These are phyloP conservation scores for Phylloboletellus chloephorus DNA, from an alignment of 1,284 basidiomycete genomes.

Conservation along the genomic window DNA sequence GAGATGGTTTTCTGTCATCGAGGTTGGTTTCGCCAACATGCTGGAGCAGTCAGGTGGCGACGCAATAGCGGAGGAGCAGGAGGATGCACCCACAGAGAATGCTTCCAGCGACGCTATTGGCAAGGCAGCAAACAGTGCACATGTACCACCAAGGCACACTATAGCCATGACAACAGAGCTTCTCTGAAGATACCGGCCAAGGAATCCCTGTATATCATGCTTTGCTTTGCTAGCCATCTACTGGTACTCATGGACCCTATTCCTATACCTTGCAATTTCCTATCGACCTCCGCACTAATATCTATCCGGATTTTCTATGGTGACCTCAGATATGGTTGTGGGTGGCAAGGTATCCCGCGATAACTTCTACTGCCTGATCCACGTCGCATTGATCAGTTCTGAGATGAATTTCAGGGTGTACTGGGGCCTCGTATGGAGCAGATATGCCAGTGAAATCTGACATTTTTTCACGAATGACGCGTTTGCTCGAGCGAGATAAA, in stretches of 20 bases:
- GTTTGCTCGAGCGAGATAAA: neutral
- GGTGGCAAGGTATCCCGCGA: constrained; percentile 76
- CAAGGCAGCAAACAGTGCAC: constrained; percentile 9
- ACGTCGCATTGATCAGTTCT: constrained; percentile 82
- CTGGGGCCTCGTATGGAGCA: constrained; percentile 93
- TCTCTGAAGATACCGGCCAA: constrained; percentile 11
- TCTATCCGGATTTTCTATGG: constrained; percentile 19
- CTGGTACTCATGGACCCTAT: constrained; percentile 14
- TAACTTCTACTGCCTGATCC: constrained; percentile 72
- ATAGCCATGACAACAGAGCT: constrained; percentile 15
- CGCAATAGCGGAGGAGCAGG: constrained; percentile 57
- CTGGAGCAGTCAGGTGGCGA: constrained; percentile 47
- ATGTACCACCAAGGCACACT: constrained; percentile 12
- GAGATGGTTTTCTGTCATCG: constrained; percentile 76
- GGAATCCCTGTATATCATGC: constrained; percentile 7
- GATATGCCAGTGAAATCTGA: constrained; percentile 97
- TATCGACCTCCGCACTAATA: constrained; percentile 10
- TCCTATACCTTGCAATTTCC: constrained; percentile 13
- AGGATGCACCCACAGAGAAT: constrained; percentile 32
- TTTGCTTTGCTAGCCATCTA: constrained; percentile 21
- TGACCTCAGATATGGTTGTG: constrained; percentile 48
- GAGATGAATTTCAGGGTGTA: constrained; percentile 87
- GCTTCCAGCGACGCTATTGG: constrained; percentile 15
- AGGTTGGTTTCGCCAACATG: constrained; percentile 62
- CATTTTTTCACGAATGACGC: constrained; percentile 13